Base-by-base conservation (phyloP, 164 flowering plant genomes). In the Akebia trifoliata region DNA sequence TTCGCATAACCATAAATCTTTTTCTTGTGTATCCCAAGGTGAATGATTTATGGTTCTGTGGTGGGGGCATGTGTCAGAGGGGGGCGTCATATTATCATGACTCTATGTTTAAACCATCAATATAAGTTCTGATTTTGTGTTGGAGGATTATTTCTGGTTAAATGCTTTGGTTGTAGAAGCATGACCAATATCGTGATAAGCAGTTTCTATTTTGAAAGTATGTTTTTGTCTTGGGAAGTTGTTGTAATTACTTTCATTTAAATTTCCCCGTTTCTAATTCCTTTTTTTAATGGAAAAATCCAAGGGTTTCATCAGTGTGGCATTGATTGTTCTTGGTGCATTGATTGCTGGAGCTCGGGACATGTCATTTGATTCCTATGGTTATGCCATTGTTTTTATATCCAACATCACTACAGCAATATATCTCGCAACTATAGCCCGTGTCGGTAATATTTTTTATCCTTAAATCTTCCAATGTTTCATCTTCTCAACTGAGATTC, bases 321-420 rank as follows among this genome's bases (percentile, higher is more conserved):
- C 76, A 40, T 65, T 92, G 75, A 92, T 92, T 14, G 82, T 92
- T 62, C 56, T 87, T 69, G 97, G 98, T 57, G 97, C 98, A 68
- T 77, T 87, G 70, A 63, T 90, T 70, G 98, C 97, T 30, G 98
- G 98, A 71, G 79, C 91, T 60, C 80, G 94, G 63, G 98, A 89
- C 74, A 74, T 92, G 66, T 89, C 98, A 54, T 92, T 77, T 77
- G 96, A 89, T 69, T 70, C 78, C 39, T 81, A 85, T 69, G 90
- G 95, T 17, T 89, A 92, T 65, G 72, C 79, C 37, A 58, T 92
- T 71, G 97, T 92, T 48, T 84, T 89, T 65, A 11, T 84, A 50
- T 60, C 98, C 64, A 89, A 90, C 72, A 67, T 87, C 57, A 71
- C 94, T 1, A 92, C 98, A 28, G 98, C 98, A 46, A 73, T 92